A percentile compares a stretch with the other conserved stretches of the same genome.
Conservation (phyloP, 2,329 filamentous ascomycete genomes). For the Didymella arachidicola region DNA sequence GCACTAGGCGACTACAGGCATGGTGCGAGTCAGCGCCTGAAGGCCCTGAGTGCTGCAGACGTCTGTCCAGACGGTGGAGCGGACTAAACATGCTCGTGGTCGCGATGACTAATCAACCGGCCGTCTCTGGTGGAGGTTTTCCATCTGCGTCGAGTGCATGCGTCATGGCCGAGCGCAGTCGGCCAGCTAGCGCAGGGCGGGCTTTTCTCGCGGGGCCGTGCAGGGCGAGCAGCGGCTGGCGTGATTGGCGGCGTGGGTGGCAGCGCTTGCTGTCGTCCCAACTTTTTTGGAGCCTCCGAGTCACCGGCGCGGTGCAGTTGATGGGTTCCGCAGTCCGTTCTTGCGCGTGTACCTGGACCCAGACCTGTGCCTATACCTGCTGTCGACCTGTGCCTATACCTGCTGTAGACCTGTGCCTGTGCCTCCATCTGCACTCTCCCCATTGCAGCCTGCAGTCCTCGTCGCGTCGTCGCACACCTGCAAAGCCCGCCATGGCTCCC, state of each 20-base stretch:
- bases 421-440: background rate
- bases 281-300: slow-evolving; percentile 22
- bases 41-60: too few species aligned
- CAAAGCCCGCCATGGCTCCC: slow-evolving; percentile 50
- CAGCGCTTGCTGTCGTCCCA: slow-evolving; percentile 11
- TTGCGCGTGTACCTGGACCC: too few species aligned
- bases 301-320: slow-evolving; percentile 10
- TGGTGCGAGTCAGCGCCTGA: background rate
- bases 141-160: slow-evolving; percentile 11
- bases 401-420: too few species aligned
- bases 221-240: slow-evolving; percentile 15
- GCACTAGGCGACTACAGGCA: background rate
- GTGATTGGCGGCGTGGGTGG: slow-evolving; percentile 20
- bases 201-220: slow-evolving; percentile 13
- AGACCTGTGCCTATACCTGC: too few species aligned
- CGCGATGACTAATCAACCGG: slow-evolving; percentile 7
- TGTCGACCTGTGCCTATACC: too few species aligned
- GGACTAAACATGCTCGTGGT: background rate
- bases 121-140: background rate
- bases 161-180: slow-evolving; percentile 18
- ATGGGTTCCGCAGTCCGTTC: too few species aligned
- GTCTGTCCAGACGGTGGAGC: background rate
- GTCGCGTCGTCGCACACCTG: background rate
- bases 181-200: slow-evolving; percentile 10
- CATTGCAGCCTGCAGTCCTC: background rate